Evolutionary conservation across 2,329 filamentous ascomycete genomes (phyloP), one percentile per base, ranked within the genome.

Genomic region (Phyllosticta capitalensis): DNA sequence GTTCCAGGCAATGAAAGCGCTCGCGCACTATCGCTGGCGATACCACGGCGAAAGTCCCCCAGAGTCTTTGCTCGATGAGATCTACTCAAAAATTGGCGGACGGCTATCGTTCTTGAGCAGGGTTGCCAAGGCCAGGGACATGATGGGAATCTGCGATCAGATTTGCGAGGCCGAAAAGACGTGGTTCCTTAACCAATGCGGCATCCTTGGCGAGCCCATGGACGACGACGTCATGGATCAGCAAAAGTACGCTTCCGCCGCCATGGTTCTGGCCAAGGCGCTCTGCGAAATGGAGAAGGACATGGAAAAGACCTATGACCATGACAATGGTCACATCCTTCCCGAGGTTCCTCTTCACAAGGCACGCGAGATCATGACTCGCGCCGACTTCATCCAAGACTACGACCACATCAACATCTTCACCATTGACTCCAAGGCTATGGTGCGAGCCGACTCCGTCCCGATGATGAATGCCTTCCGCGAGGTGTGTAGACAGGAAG

Each of bases 151-250:
- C 28, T 96, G 92, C 71, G 76, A 94, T 51, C 73, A 81, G 20
- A 90, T 92, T 64, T 87, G 83, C 67, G 76, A 83, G 38, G 81
- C 80, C 48, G 88, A 92, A 68, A 89, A 88, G 70, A 86, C 84
- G 0, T 92, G 88, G 88, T 86, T 91, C 65, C 73, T 91, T 20
- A 91, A 90, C 72, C 85, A 75, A 69, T 90, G 87, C 70, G 88
- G 87, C 78, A 88, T 91, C 58, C 78, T 92, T 1, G 88, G 88
- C 19, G 78, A 76, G 62, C 85, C 86, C 63, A 91, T 88, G 87
- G 94, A 97, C 66, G 94, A 97, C 73, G 94, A 99, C 70, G 94
- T 96, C 65, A 97, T 97, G 87, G 90, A 96, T 69, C 89, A 96
- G 73, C 91, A 97, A 71, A 96, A 97, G 72, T 96, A 90, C 79